Base-by-base conservation (phyloP, 345 rosid genomes). In the Populus pruinosa region DNA sequence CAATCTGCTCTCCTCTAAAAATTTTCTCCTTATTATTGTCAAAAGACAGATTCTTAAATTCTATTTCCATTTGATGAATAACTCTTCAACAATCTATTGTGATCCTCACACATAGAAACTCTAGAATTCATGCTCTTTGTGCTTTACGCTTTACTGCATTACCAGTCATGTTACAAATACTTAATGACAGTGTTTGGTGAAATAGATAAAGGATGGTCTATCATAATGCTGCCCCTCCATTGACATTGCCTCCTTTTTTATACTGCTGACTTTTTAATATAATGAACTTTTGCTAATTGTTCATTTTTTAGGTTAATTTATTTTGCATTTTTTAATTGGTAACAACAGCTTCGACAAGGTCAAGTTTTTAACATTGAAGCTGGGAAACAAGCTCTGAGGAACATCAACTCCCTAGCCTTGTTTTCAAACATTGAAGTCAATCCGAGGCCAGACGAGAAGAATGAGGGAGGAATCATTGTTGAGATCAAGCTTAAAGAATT, bases 401-500 rank as follows among this genome's bases (percentile, higher is more conserved):
- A 92, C 85, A 88, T 96, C 79, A 96, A 94, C 76, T 85, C 98
- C 1, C 62, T 96, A 31, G 90, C 94, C 55, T 80, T 96, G 76
- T 96, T 96, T 86, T 91, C 97, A 23, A 96, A 96, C 76, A 96
- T 96, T 39, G 98, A 94, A 87, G 99, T 96, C 62, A 96, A 92
- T 76, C 98, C 98, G 66, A 90, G 94, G 44, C 97, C 92, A 73
- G 99, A 96, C 84, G 99, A 96, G 86, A 91, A 96, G 89, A 92
- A 86, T 39, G 99, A 96, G 78, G 99, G 95, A 65, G 98, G 98
- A 73, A 96, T 96, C 75, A 85, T 94, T 79, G 99, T 96, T 61
- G 99, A 96, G 89, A 92, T 96, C 77, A 96, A 94, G 83, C 96
- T 96, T 44, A 94, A 96, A 82, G 99, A 96, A 83, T 87, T 96